Evolutionary conservation across 192 early-diverging fungal species (phyloP).

Genomic region (Paraglomus brasilianum): DNA sequence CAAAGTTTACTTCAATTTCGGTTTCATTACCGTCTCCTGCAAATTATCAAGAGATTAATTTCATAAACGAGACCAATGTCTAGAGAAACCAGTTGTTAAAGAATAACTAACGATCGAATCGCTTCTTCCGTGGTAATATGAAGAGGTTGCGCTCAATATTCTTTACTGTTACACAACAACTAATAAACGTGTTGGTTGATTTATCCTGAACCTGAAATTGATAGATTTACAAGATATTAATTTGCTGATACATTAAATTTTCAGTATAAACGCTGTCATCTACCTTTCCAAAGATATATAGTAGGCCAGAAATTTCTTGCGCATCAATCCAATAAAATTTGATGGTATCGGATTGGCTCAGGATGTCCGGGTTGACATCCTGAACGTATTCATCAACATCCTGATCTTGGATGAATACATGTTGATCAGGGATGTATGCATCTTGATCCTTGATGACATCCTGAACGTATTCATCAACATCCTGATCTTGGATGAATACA

Average conservation of each 20-base stretch:
- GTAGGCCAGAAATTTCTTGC: constrained; percentile 71
- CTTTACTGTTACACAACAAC: constrained; percentile 80
- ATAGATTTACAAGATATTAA: constrained; percentile 18
- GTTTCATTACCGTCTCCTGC: constrained; percentile 51
- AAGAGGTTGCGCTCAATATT: constrained; percentile 85
- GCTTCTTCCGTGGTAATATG: constrained; percentile 74
- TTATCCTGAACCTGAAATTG: constrained; percentile 52
- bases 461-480: constrained; percentile 1
- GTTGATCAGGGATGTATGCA: constrained; percentile 30
- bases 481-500: constrained; percentile 6
- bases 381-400: constrained; percentile 15
- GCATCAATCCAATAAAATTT: constrained; percentile 93
- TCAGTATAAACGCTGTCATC: constrained; percentile 1
- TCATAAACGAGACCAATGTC: background rate
- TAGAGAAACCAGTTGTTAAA: background rate
- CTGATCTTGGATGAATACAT: constrained; percentile 7
- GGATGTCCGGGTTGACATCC: constrained; percentile 31
- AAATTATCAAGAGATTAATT: background rate
- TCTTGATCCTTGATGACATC: constrained; percentile 35
- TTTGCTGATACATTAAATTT: constrained; percentile 17
- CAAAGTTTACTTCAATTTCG: constrained; percentile 56
- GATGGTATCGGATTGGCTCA: constrained; percentile 55
- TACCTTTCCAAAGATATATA: constrained; percentile 95
- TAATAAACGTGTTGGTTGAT: constrained; percentile 56
- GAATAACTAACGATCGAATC: constrained; percentile 49